Base-by-base conservation (phyloP, 164 flowering plant species). In the Umbilicus rupestris region DNA sequence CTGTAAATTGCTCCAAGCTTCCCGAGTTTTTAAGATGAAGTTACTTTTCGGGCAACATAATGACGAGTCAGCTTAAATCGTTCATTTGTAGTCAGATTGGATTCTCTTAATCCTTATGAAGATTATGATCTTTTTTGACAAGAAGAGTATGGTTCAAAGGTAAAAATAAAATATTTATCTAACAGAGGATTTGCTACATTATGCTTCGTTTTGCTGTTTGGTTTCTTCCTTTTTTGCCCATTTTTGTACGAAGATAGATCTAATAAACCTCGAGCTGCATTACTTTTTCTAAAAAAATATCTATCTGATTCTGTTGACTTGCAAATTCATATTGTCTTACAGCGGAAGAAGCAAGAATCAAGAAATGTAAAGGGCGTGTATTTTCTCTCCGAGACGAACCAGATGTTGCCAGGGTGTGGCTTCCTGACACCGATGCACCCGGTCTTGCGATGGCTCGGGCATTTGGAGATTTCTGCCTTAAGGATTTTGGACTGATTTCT, bases 401-500 rank as follows among this genome's bases (percentile, higher is more conserved):
- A 17, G 65, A 62, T 62, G 65, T 62, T 33, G 24, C 65, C 65
- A 33, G 65, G 44, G 65, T 62, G 28, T 62, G 65, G 65, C 65
- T 62, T 2, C 65, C 65, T 0, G 42, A 62, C 44, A 39, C 41
- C 0, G 44, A 62, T 35, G 26, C 42, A n/a, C 65, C 65, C 22
- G 65, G 65, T 7, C 65, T 62, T 62, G 65, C 65, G 5, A 62
- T 62, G 65, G 65, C 65, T 62, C 42, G 65, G n/a, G 65, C 65
- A 62, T 62, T 62, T 62, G 65, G 65, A n/a, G 65, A 62, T 62
- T 62, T 62, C 28, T 62, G 65, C 65, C 65, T 62, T 44, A 62
- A 62, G 19, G 65, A 62, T 62, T 62, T 19, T 16, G 65, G 65
- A 33, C n/a, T 62, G 41, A 62, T 62, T 62, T 62, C 65, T 62